Percentiles rank a stretch among this genome's conserved stretches.
Evolutionary conservation across 2,329 filamentous ascomycete genomes (phyloP).

Genomic region (Fusarium subglutinans): DNA sequence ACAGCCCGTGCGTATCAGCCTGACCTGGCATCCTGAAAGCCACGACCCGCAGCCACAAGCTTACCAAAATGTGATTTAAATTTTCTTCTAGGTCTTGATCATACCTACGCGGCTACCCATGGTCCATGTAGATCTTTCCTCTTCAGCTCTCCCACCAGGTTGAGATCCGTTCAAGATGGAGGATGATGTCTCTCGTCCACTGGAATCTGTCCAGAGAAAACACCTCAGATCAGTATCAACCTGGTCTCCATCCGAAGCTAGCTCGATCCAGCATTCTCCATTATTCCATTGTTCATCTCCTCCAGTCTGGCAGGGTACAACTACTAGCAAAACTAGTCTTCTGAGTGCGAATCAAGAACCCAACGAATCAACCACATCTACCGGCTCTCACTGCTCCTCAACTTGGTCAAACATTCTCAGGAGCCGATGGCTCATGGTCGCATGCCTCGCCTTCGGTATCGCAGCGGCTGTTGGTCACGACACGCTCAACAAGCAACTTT

Average conservation of each 20-base stretch:
- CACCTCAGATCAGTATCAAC: neutral
- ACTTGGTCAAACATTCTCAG: neutral
- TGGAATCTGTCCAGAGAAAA: neutral
- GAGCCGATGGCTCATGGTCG: constrained; percentile 5
- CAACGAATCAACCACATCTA: accelerated
- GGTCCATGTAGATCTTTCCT: neutral
- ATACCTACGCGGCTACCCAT: accelerated
- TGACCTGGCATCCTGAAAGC: accelerated
- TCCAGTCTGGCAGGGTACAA: neutral
- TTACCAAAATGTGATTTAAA: neutral
- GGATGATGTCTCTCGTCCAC: neutral
- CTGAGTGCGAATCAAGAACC: neutral
- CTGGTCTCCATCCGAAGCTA: neutral
- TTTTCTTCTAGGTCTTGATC: neutral
- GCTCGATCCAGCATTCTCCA: neutral
- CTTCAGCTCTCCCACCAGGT: neutral
- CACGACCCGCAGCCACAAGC: neutral
- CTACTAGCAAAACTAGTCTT: neutral
- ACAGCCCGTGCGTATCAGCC: neutral
- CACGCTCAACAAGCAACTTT: neutral
- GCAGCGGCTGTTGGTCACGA: neutral
- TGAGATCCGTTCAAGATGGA: neutral
- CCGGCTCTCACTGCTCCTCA: accelerated
- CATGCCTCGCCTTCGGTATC: neutral
- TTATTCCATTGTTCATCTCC: neutral